phyloP scores from a whole-genome alignment of 768 basidiomycete genomes.

The Podaxis pistillaris region DNA sequence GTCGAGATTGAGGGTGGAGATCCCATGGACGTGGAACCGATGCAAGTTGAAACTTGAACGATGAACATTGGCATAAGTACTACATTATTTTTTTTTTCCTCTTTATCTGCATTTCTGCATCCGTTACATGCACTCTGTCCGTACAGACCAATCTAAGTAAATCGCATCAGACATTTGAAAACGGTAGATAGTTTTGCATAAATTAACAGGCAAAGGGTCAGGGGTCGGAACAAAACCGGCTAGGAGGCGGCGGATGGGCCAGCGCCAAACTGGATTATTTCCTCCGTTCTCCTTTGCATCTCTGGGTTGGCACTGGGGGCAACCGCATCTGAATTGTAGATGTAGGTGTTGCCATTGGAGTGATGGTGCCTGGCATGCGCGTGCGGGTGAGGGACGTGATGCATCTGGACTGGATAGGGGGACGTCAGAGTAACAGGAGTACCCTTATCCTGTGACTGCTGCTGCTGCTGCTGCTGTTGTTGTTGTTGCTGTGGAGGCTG shows the following conservation, averaged over 20 bases:
- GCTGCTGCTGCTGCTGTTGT: constrained; percentile 20
- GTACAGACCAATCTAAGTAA: constrained; percentile 5
- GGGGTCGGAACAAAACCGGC: constrained; percentile 19
- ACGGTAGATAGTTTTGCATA: constrained; percentile 20
- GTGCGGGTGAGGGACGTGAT: constrained; percentile 79
- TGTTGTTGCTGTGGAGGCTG: constrained; percentile 2
- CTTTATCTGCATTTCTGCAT: not conserved
- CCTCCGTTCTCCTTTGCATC: constrained; percentile 39
- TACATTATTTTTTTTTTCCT: not conserved
- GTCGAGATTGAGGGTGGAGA: constrained; percentile 26
- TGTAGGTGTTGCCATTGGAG: constrained; percentile 44
- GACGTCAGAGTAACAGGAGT: constrained; percentile 46
- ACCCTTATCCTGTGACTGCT: constrained; percentile 17
- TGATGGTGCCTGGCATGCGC: constrained; percentile 76
- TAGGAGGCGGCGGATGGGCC: constrained; percentile 25
- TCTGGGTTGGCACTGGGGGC: constrained; percentile 29
- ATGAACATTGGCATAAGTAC: not conserved
- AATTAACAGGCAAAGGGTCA: constrained; percentile 12
- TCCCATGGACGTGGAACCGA: constrained; percentile 54
- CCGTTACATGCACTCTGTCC: not conserved
- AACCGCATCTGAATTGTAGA: constrained; percentile 35
- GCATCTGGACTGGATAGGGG: constrained; percentile 68
- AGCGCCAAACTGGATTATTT: constrained; percentile 48
- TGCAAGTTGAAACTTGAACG: constrained; percentile 14
- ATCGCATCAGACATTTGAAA: constrained; percentile 19